Evolutionary conservation across 1,139 yeast genomes (phyloP).

Genomic region (Saccharomycopsis crataegensis): DNA sequence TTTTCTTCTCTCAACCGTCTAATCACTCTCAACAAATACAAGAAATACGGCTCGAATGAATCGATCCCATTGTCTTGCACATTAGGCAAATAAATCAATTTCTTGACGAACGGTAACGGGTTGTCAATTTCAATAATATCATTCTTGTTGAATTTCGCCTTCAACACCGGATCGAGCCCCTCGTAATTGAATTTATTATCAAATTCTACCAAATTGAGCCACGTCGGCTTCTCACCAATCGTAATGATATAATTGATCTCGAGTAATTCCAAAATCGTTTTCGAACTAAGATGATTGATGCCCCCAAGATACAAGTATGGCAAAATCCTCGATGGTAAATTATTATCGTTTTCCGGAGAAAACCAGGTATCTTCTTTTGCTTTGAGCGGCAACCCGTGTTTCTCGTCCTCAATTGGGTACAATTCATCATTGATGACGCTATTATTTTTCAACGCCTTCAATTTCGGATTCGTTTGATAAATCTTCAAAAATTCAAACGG

Average conservation of each 20-base stretch:
- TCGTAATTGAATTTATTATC: constrained; percentile 23
- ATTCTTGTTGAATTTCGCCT: constrained; percentile 19
- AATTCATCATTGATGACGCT: constrained; percentile 1
- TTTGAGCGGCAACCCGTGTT: not conserved
- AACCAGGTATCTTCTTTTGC: constrained; percentile 17
- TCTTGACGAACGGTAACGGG: constrained; percentile 31
- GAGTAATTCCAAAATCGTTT: constrained; percentile 52
- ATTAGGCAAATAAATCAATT: constrained; percentile 33
- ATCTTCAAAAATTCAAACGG: constrained; percentile 12
- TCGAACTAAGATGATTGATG: constrained; percentile 69
- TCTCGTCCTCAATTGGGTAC: not conserved
- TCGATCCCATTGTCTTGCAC: constrained; percentile 48
- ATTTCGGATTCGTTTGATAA: constrained; percentile 1
- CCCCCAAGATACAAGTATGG: constrained; percentile 87
- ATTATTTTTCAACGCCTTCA: constrained; percentile 2
- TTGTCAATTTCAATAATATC: constrained; percentile 27
- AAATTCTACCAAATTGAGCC: constrained; percentile 31
- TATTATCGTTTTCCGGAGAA: constrained; percentile 15
- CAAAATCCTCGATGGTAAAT: constrained; percentile 46
- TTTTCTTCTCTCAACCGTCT: constrained; percentile 15
- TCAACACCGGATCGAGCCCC: not conserved
- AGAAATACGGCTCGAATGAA: constrained; percentile 27
- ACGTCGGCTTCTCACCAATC: constrained; percentile 77
- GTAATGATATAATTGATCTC: constrained; percentile 75
- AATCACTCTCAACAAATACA: constrained; percentile 14